A percentile compares a stretch with the other conserved stretches of the same genome.
Evolutionary conservation across 2,329 filamentous ascomycete species (phyloP).

Genomic region (Epichloe glyceriae): DNA sequence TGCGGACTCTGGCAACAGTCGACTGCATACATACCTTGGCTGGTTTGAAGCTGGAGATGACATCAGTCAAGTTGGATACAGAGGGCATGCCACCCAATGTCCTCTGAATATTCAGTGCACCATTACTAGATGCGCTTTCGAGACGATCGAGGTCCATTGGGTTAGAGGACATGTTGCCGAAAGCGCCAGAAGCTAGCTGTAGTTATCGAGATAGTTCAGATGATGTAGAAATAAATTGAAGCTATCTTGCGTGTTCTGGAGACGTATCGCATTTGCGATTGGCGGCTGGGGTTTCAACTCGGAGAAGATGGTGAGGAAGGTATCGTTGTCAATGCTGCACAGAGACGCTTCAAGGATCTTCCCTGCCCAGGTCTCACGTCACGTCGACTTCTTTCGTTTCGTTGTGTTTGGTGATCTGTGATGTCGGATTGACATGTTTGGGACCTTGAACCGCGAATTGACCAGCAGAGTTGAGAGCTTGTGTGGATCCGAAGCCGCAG

Average conservation of each 20-base stretch:
- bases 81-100: conserved; percentile 29
- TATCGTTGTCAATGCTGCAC: background rate
- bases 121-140: conserved; percentile 27
- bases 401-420: no score
- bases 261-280: background rate
- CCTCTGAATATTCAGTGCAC: conserved; percentile 37
- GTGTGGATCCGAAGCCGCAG: background rate
- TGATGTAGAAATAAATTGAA: background rate
- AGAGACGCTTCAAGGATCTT: background rate
- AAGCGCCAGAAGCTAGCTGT: background rate
- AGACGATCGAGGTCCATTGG: conserved; percentile 44
- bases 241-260: background rate
- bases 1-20: background rate
- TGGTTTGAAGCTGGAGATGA: conserved; percentile 66
- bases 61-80: conserved; percentile 59
- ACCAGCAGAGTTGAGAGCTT: background rate
- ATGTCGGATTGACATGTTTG: no score
- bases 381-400: no score
- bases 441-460: no score
- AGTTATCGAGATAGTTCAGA: no score
- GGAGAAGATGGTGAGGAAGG: background rate
- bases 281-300: background rate
- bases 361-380: no score
- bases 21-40: conserved; percentile 48
- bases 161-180: conserved; percentile 32